Evolutionary conservation across 2,329 filamentous ascomycete genomes (phyloP).

Genomic region (Cladophialophora immunda): DNA sequence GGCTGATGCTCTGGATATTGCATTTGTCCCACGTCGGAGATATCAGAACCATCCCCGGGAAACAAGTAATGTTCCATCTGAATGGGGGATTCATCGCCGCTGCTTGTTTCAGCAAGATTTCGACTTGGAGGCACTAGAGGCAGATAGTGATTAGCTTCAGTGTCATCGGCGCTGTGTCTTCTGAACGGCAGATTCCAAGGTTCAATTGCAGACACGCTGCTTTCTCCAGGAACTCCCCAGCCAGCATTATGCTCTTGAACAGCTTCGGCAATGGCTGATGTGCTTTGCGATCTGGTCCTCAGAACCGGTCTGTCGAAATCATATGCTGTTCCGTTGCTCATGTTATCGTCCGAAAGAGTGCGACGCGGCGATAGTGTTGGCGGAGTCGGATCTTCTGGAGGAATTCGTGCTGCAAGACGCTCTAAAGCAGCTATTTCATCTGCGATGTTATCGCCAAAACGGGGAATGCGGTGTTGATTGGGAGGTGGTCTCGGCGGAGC

Average conservation of each 20-base stretch:
- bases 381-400: neutral
- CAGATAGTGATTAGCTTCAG: neutral
- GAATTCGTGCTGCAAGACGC: neutral
- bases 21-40: neutral
- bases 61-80: neutral
- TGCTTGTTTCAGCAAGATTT: neutral
- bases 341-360: slow-evolving; percentile 48
- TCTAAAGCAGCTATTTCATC: neutral
- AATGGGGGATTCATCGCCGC: slow-evolving; percentile 9
- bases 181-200: slow-evolving; percentile 17
- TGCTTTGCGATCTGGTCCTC: slow-evolving; percentile 32
- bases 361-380: slow-evolving; percentile 12
- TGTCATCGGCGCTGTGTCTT: slow-evolving; percentile 16
- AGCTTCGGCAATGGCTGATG: slow-evolving; percentile 13
- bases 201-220: slow-evolving; percentile 15
- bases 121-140: slow-evolving; percentile 7
- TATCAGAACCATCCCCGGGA: neutral
- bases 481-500: neutral
- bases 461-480: neutral
- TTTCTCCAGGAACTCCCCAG: slow-evolving; percentile 18
- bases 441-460: neutral
- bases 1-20: neutral
- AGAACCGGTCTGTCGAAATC: slow-evolving; percentile 26
- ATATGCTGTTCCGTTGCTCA: slow-evolving; percentile 37
- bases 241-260: neutral